Percentiles rank a stretch among this genome's conserved stretches.
phyloP scores from a whole-genome alignment of 2,329 filamentous ascomycete species.

The Samsoniella hepiali region DNA sequence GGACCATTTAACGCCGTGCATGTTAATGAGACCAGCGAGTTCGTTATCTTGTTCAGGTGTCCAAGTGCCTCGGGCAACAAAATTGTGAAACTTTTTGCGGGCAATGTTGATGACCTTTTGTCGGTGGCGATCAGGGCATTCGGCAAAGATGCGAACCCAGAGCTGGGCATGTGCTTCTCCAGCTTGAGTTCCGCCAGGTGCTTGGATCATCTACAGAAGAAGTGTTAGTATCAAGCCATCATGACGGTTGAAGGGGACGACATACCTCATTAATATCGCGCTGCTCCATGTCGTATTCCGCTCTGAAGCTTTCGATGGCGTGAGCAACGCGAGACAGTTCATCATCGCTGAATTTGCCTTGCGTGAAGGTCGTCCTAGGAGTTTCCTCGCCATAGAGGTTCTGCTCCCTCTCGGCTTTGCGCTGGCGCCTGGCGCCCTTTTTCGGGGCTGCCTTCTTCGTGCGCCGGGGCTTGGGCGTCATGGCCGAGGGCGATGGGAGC shows the following conservation, averaged over 20 bases:
- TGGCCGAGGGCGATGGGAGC: slow-evolving; percentile 34
- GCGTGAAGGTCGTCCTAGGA: slow-evolving; percentile 26
- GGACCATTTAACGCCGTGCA: slow-evolving; percentile 54
- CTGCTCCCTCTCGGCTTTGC: slow-evolving; percentile 18
- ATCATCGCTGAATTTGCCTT: slow-evolving; percentile 42
- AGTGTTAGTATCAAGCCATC: slow-evolving; percentile 19
- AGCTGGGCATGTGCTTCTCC: slow-evolving; percentile 41
- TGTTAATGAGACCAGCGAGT: slow-evolving; percentile 33
- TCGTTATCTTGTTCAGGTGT: slow-evolving; percentile 37
- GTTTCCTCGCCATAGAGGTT: slow-evolving; percentile 25
- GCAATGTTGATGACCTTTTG: slow-evolving; percentile 55
- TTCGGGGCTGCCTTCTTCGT: slow-evolving; percentile 13
- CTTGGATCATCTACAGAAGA: slow-evolving; percentile 34
- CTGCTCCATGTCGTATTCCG: slow-evolving; percentile 42
- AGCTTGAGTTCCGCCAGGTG: slow-evolving; percentile 34
- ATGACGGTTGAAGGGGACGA: slow-evolving; percentile 26
- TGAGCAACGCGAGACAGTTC: slow-evolving; percentile 41
- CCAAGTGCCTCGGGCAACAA: slow-evolving; percentile 50
- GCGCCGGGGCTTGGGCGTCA: slow-evolving; percentile 16
- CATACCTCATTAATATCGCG: slow-evolving; percentile 46
- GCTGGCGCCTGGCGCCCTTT: slow-evolving; percentile 9
- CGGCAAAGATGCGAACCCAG: slow-evolving; percentile 47
- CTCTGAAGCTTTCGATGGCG: slow-evolving; percentile 44
- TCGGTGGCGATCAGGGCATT: slow-evolving; percentile 49
- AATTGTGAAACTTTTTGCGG: slow-evolving; percentile 65